A percentile compares a stretch with the other conserved stretches of the same genome.
These are phyloP conservation scores for Ganoderma boninense DNA, from an alignment of 1,284 basidiomycete species.

Conservation along the genomic window DNA sequence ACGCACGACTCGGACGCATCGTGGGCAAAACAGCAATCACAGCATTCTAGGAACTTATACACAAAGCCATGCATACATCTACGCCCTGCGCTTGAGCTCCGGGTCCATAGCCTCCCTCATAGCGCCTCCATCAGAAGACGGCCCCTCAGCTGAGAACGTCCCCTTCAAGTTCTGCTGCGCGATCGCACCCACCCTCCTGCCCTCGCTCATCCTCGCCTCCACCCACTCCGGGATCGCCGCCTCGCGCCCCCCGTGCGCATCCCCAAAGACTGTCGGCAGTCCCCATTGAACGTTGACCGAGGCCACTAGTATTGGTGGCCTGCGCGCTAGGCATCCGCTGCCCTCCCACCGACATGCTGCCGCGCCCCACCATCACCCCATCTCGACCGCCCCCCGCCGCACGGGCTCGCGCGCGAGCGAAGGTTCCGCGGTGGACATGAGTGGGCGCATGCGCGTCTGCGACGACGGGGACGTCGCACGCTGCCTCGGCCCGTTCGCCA, in stretches of 20 bases:
- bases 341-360: background rate
- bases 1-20: no score
- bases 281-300: no score
- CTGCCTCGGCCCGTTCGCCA: no score
- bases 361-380: no score
- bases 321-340: background rate
- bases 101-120: background rate
- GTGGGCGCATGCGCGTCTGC: constrained; percentile 7
- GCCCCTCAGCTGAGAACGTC: background rate
- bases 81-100: background rate
- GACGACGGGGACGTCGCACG: no score
- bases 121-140: background rate
- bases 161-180: background rate
- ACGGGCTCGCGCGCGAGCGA: background rate
- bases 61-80: no score
- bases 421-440: background rate
- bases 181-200: background rate
- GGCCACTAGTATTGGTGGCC: no score
- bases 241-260: constrained; percentile 13
- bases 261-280: constrained; percentile 3
- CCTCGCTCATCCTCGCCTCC: constrained; percentile 4
- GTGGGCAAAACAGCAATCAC: no score
- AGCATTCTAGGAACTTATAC: no score
- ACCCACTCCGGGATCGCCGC: constrained; percentile 15
- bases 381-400: background rate